These are phyloP conservation scores for Byssothecium circinans DNA, from an alignment of 2,329 filamentous ascomycete species.

Conservation along the genomic window DNA sequence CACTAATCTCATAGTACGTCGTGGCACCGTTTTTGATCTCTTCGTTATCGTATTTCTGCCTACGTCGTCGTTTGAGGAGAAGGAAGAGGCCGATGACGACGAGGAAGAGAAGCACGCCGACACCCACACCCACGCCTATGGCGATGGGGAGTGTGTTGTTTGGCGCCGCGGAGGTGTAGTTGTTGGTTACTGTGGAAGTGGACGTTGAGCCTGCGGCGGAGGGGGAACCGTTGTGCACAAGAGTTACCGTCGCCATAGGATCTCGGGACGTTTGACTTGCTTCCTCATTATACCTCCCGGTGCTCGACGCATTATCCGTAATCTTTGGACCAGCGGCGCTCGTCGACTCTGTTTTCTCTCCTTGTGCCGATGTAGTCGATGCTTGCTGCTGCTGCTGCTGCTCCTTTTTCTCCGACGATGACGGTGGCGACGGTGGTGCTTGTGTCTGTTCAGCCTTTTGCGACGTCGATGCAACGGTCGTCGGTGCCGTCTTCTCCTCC, in stretches of 20 bases:
- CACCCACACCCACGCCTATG: conserved; percentile 14
- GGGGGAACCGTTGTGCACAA: background rate
- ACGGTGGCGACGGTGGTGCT: no score
- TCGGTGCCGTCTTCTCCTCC: background rate
- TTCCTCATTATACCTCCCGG: background rate
- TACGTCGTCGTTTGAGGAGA: conserved; percentile 9
- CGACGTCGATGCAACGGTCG: background rate
- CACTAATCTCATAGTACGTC: conserved; percentile 3
- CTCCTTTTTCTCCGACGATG: background rate
- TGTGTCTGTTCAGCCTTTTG: background rate
- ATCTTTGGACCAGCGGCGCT: no score
- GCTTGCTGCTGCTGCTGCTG: conserved; percentile 1
- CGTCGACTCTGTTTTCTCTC: background rate
- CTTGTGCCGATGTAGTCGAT: background rate
- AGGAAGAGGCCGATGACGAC: conserved; percentile 8
- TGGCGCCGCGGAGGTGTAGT: background rate
- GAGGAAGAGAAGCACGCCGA: conserved; percentile 12
- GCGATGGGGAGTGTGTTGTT: conserved; percentile 16
- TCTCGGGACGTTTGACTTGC: no score
- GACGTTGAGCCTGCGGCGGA: background rate
- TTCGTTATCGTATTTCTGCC: background rate
- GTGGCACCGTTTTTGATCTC: background rate
- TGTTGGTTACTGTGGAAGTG: conserved; percentile 1
- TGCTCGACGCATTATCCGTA: background rate
- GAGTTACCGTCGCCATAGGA: background rate